phyloP scores from a whole-genome alignment of 2,329 filamentous ascomycete species.

The Penicillium freii region DNA sequence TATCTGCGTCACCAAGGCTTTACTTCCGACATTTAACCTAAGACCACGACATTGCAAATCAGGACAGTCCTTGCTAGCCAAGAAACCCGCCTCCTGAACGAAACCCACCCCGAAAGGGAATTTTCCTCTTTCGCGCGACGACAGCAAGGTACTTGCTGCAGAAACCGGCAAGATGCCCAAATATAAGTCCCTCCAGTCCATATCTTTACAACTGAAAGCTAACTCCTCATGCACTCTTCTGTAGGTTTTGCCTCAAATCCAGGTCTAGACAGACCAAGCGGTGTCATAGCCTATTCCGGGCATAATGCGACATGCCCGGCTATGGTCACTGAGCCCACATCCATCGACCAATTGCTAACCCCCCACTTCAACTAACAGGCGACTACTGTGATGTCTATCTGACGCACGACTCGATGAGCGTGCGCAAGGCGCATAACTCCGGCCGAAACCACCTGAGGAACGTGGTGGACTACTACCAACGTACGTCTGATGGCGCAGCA shows the following conservation, averaged over 20 bases:
- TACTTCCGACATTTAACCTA: not conserved
- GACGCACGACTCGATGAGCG: constrained; percentile 99
- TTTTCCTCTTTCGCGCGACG: constrained; percentile 21
- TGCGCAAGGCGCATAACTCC: constrained; percentile 96
- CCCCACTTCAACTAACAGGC: constrained; percentile 44
- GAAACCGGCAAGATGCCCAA: constrained; percentile 68
- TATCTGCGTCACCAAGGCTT: not conserved
- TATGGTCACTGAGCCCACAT: not conserved
- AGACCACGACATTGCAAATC: not conserved
- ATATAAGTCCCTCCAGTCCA: constrained; percentile 60
- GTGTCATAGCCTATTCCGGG: constrained; percentile 3
- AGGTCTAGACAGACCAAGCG: not conserved
- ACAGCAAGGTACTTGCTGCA: constrained; percentile 18
- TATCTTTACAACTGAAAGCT: constrained; percentile 27
- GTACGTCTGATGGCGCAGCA: constrained; percentile 45
- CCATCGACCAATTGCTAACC: constrained; percentile 9
- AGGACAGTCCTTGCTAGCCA: not conserved
- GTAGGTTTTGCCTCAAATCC: constrained; percentile 45
- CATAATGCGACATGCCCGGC: constrained; percentile 4
- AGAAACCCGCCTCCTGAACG: not conserved
- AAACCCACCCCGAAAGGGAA: constrained; percentile 13
- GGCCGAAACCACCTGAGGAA: constrained; percentile 96
- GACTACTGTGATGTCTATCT: constrained; percentile 99
- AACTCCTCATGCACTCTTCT: constrained; percentile 63
- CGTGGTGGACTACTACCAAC: constrained; percentile 97